These are phyloP conservation scores for Talaromyces sp. DNA, from an alignment of 2,329 filamentous ascomycete species.

Conservation along the genomic window DNA sequence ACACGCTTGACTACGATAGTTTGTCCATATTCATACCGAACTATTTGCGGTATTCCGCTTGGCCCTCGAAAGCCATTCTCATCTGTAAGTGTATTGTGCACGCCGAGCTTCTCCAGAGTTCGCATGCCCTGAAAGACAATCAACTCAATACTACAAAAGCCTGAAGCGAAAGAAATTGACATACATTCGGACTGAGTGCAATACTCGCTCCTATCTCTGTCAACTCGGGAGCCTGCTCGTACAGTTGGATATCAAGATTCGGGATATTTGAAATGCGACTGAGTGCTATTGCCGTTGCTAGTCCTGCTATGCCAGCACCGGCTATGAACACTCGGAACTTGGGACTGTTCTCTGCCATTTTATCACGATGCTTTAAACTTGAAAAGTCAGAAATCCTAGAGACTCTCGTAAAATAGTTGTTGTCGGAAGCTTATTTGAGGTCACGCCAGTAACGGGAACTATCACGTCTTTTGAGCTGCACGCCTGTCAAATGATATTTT, in stretches of 20 bases:
- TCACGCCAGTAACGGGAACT: not conserved
- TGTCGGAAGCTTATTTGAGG: not conserved
- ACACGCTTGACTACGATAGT: not conserved
- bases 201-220: conserved; percentile 20
- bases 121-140: conserved; percentile 40
- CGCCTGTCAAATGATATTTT: not conserved
- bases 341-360: conserved; percentile 19
- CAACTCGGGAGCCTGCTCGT: conserved; percentile 48
- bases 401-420: not conserved
- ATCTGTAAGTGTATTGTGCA: conserved; percentile 47
- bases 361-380: conserved; percentile 13
- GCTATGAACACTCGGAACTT: conserved; percentile 47
- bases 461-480: not conserved
- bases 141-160: not conserved
- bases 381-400: not conserved
- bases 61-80: conserved; percentile 43
- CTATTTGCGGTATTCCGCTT: conserved; percentile 49
- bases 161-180: not conserved
- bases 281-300: conserved; percentile 50
- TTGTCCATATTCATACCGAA: conserved; percentile 34
- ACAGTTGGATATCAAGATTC: conserved; percentile 49
- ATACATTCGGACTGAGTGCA: conserved; percentile 48
- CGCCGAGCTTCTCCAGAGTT: conserved; percentile 52
- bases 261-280: conserved; percentile 28
- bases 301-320: conserved; percentile 53